Evolutionary conservation across 352 stramenopile genomes (phyloP), one percentile per base, ranked within the genome.

Genomic region (Pythium volutum): DNA sequence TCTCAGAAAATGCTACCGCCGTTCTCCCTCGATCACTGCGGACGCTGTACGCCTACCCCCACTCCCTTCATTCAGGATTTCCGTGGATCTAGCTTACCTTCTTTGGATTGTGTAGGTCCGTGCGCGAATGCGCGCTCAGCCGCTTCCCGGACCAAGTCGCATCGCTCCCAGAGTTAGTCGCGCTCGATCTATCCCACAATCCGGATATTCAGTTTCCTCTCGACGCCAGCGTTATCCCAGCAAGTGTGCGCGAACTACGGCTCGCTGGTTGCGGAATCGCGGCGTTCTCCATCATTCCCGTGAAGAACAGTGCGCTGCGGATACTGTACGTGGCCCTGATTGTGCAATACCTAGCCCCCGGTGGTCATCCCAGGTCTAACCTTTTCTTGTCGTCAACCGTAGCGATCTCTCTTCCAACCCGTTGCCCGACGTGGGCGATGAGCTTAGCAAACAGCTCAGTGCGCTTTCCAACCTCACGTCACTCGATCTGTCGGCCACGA

Each of bases 391-490:
- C 31, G 8, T 36, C 31, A 36, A 36, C 31, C n/a, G n/a, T 36
- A 69, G 62, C 3, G 55, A 64, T n/a, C 39, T 69, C 10, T 69
- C 62, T 20, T 59, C 23, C 18, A 69, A 69, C 29, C 8, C 31
- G 8, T 49, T 69, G 2, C 15, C 15, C 22, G 29, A 58, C 27
- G 42, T 3, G 22, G 48, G 55, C 50, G 31, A 25, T 2, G 33
- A 0, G 5, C 31, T 60, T 27, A 55, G 41, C 42, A 4, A 20
- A 2, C 41, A 43, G 8, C 51, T 67, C 52, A 15, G 33, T 3
- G 1, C 34, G 3, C 47, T 69, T 22, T 1, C 47, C 3, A 39
- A 46, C 8, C 55, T 69, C 1, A 15, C n/a, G 20, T 29, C 55
- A 12, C 55, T 69, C 12, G 55, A 69, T 25, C 55, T 69, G 2